Evolutionary conservation across 805 yeast species (phyloP).

Genomic region (Spathaspora gorwiae): DNA sequence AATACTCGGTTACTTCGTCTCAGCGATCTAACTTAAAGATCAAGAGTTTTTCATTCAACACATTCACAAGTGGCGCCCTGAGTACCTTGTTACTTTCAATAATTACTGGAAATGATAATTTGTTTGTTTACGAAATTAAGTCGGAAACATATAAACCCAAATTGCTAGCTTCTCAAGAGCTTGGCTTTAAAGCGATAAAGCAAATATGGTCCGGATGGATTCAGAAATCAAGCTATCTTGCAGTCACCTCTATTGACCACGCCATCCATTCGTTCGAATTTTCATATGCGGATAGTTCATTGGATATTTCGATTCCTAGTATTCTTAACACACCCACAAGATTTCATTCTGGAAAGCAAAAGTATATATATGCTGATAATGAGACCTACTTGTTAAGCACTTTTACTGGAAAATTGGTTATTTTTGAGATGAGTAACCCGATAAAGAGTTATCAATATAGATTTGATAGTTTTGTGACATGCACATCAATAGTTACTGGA

Average conservation of each 20-base stretch:
- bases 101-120: slow-evolving; percentile 5
- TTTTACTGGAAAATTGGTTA: slow-evolving; percentile 5
- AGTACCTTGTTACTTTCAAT: slow-evolving; percentile 1
- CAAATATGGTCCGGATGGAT: slow-evolving; percentile 13
- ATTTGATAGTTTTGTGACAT: slow-evolving; percentile 3
- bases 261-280: slow-evolving; percentile 1
- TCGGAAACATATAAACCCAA: background rate
- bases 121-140: slow-evolving; percentile 4
- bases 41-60: slow-evolving; percentile 22
- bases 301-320: background rate
- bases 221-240: background rate
- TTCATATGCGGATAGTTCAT: background rate
- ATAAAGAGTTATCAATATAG: background rate
- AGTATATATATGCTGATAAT: background rate
- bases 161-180: background rate
- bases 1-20: slow-evolving; percentile 15
- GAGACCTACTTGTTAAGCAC: background rate
- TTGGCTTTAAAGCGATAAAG: slow-evolving; percentile 5
- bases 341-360: slow-evolving; percentile 4
- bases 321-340: slow-evolving; percentile 1
- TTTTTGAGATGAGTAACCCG: slow-evolving; percentile 1
- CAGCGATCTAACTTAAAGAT: slow-evolving; percentile 22
- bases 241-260: slow-evolving; percentile 6
- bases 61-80: background rate
- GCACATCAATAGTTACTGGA: slow-evolving; percentile 7